phyloP scores from a whole-genome alignment of 1,284 basidiomycete species.

The Heterobasidion occidentale region DNA sequence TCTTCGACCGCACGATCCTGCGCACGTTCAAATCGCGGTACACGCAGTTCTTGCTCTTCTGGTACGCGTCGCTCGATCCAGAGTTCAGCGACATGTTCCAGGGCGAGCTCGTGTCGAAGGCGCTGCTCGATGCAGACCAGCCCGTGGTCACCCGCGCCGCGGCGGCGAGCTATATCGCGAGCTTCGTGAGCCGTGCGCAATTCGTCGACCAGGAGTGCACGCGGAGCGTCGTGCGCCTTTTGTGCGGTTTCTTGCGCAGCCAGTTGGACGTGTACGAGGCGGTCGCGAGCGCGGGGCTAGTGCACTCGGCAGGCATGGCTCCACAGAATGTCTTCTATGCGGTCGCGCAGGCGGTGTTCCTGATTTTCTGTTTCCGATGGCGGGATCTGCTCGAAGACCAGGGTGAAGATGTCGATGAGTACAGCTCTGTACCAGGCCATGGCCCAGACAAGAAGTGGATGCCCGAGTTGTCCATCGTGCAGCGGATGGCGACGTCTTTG shows the following conservation, averaged over 20 bases:
- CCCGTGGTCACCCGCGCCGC: slow-evolving; percentile 80
- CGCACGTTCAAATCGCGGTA: slow-evolving; percentile 96
- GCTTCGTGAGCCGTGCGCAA: slow-evolving; percentile 85
- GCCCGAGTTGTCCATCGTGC: slow-evolving; percentile 71
- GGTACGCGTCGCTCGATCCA: slow-evolving; percentile 85
- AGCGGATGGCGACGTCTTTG: slow-evolving; percentile 74
- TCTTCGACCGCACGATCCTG: slow-evolving; percentile 91
- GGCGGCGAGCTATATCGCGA: slow-evolving; percentile 88
- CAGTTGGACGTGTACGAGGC: slow-evolving; percentile 70
- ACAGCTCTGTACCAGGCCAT: slow-evolving; percentile 19
- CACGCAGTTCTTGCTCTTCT: slow-evolving; percentile 96
- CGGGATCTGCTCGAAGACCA: slow-evolving; percentile 69
- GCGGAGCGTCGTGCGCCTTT: slow-evolving; percentile 70
- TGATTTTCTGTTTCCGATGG: slow-evolving; percentile 99
- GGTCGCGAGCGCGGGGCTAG: slow-evolving; percentile 19
- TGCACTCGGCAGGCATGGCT: slow-evolving; percentile 19
- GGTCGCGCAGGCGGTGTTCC: slow-evolving; percentile 86
- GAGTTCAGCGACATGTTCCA: slow-evolving; percentile 92
- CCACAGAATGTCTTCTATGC: slow-evolving; percentile 78
- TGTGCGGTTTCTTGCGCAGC: slow-evolving; percentile 78
- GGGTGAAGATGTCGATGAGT: slow-evolving; percentile 41
- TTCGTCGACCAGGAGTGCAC: slow-evolving; percentile 79
- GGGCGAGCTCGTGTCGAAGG: slow-evolving; percentile 85
- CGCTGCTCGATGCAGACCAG: slow-evolving; percentile 57
- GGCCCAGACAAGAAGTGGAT: slow-evolving; percentile 68